phyloP scores from a whole-genome alignment of 495 filamentous ascomycete species.

The Cercophora scortea region DNA sequence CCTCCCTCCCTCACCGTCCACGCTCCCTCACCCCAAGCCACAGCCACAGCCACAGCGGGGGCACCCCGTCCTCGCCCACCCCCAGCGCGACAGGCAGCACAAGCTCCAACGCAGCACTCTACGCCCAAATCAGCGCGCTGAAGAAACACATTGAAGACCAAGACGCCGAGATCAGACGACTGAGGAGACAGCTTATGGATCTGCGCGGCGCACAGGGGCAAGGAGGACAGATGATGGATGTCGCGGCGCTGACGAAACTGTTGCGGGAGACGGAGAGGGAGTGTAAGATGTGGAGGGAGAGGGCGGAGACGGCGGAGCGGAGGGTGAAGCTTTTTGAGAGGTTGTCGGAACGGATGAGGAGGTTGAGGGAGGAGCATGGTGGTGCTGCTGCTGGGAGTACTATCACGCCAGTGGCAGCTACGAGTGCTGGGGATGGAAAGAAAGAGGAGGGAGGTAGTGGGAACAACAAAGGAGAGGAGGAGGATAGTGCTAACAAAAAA shows the following conservation, averaged over 20 bases:
- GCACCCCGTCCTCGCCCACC: background rate
- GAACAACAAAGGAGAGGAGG: background rate
- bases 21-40: conserved; percentile 1
- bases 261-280: conserved; percentile 37
- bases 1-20: too few species aligned
- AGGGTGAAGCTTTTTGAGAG: conserved; percentile 31
- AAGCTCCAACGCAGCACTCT: conserved; percentile 30
- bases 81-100: conserved; percentile 2
- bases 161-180: conserved; percentile 32
- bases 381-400: background rate
- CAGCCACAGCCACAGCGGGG: background rate
- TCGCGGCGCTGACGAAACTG: conserved; percentile 34
- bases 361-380: conserved; percentile 6
- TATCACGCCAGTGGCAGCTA: background rate
- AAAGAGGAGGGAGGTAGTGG: background rate
- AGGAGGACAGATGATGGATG: conserved; percentile 19
- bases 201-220: conserved; percentile 29
- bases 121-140: conserved; percentile 36
- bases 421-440: background rate
- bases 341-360: conserved; percentile 18
- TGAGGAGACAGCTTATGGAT: conserved; percentile 29
- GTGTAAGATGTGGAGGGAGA: conserved; percentile 36
- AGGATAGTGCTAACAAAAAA: background rate
- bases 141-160: conserved; percentile 32
- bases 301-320: conserved; percentile 45